phyloP scores from a whole-genome alignment of 495 filamentous ascomycete genomes.

The Podospora anserina region DNA sequence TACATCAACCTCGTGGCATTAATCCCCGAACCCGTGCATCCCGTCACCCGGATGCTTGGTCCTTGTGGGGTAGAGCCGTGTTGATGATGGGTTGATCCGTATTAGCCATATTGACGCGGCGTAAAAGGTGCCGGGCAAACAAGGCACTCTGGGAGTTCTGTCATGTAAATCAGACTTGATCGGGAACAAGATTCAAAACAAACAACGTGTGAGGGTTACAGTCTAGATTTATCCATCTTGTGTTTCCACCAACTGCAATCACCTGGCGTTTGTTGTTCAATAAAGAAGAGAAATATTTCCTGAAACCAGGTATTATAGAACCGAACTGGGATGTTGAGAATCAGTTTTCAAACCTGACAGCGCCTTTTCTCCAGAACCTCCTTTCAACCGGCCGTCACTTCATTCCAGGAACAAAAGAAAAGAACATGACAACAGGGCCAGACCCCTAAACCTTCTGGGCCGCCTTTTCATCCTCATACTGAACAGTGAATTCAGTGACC shows the following conservation, averaged over 20 bases:
- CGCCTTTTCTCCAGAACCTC: too few relatives aligned
- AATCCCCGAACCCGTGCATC: slow-evolving; percentile 11
- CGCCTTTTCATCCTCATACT: slow-evolving; percentile 8
- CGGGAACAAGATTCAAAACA: neutral
- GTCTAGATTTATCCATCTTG: neutral
- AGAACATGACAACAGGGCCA: too few relatives aligned
- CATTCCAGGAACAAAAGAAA: too few relatives aligned
- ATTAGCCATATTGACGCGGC: slow-evolving; percentile 17
- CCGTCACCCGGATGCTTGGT: slow-evolving; percentile 15
- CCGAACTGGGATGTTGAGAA: neutral
- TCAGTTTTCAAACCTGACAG: too few relatives aligned
- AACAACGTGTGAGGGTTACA: neutral
- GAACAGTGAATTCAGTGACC: slow-evolving; percentile 12
- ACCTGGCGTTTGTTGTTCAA: too few relatives aligned
- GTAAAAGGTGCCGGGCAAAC: neutral
- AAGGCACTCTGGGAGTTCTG: neutral
- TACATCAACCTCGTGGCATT: neutral
- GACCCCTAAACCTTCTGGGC: too few relatives aligned
- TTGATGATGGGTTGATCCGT: neutral
- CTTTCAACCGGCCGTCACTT: too few relatives aligned
- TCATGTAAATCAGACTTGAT: neutral
- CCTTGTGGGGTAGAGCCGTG: slow-evolving; percentile 10
- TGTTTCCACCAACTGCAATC: neutral
- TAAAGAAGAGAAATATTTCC: neutral
- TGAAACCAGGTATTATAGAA: neutral